Conservation (phyloP, 805 yeast genomes). For the Kazachstania taianensis region DNA sequence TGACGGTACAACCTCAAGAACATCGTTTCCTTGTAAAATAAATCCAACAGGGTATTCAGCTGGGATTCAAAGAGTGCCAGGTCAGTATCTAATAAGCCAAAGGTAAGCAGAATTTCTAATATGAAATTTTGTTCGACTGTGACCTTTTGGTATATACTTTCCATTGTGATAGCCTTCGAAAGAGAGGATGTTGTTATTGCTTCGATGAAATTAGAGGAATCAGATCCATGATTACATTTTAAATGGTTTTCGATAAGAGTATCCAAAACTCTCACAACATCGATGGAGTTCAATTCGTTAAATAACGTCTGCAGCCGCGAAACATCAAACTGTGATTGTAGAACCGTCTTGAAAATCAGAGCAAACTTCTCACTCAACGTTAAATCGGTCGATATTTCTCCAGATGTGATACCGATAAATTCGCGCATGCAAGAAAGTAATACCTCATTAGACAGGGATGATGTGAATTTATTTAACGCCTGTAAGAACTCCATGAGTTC, state of each 20-base stretch:
- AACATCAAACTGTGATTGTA: conserved; percentile 35
- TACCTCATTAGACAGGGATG: conserved; percentile 31
- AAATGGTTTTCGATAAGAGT: conserved; percentile 28
- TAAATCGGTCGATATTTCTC: conserved; percentile 23
- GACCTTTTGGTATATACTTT: conserved; percentile 24
- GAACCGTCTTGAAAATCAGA: conserved; percentile 32
- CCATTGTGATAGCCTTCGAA: conserved; percentile 16
- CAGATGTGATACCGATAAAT: conserved; percentile 31
- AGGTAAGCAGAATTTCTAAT: conserved; percentile 27
- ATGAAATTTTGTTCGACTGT: conserved; percentile 25
- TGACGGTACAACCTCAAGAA: conserved; percentile 19
- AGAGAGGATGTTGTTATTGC: conserved; percentile 18
- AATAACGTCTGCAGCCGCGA: conserved; percentile 32
- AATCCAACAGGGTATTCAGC: conserved; percentile 13
- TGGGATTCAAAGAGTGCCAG: conserved; percentile 19
- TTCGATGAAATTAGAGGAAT: conserved; percentile 12
- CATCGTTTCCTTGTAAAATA: conserved; percentile 21
- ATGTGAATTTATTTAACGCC: conserved; percentile 33
- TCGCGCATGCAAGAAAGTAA: conserved; percentile 27
- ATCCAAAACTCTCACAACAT: conserved; percentile 31
- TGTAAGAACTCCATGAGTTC: conserved; percentile 26
- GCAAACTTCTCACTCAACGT: conserved; percentile 27
- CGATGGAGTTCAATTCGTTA: conserved; percentile 31
- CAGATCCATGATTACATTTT: not conserved
- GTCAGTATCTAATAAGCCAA: conserved; percentile 33